Evolutionary conservation across 202 grass and related monocot species (phyloP).

Genomic region (Hordeum pubiflorum): DNA sequence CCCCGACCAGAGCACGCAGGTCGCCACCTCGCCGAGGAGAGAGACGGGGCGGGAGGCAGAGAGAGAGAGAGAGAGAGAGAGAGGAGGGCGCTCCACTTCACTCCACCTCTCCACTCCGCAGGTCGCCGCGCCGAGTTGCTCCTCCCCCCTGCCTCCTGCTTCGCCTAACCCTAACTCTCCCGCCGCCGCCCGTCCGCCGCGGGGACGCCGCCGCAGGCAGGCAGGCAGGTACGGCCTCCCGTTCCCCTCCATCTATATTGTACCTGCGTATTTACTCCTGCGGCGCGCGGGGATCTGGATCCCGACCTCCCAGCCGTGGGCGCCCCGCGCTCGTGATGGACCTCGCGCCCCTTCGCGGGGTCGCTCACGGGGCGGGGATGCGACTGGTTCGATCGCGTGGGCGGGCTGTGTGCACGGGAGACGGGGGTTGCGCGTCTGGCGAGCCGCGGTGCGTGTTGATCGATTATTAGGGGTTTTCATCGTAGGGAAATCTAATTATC

Average conservation of each 20-base stretch:
- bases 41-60: neutral
- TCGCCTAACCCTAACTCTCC: neutral
- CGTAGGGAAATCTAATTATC: neutral
- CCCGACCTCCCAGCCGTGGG: neutral
- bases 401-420: neutral
- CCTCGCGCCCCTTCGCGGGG: neutral
- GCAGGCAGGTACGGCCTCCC: neutral
- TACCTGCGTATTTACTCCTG: neutral
- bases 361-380: neutral
- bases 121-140: neutral
- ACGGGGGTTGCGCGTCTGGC: neutral
- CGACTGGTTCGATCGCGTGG: neutral
- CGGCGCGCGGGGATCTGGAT: conserved; percentile 8
- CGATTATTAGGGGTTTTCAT: neutral
- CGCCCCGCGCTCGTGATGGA: neutral
- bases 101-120: neutral
- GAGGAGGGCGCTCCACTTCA: conserved; percentile 1
- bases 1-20: neutral
- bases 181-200: neutral
- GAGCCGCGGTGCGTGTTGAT: neutral
- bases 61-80: neutral
- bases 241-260: neutral
- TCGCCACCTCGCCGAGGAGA: conserved; percentile 1
- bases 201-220: neutral
- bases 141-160: neutral